Percentiles rank a stretch among this genome's conserved stretches.
phyloP scores from a whole-genome alignment of 2,329 filamentous ascomycete species.

The Colletotrichum euphorbiae region DNA sequence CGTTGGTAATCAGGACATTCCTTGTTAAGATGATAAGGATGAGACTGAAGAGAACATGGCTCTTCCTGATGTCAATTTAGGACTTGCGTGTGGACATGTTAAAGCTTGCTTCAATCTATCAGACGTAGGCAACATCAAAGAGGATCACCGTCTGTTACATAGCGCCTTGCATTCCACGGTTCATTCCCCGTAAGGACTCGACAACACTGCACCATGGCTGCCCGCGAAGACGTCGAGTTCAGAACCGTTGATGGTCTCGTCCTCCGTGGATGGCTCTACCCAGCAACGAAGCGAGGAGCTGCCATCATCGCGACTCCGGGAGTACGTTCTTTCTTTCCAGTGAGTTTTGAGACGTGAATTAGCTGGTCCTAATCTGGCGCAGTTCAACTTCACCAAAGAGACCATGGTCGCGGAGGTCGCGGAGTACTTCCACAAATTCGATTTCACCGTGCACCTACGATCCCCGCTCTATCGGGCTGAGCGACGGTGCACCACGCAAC shows the following conservation, averaged over 20 bases:
- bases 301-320: conserved; percentile 47
- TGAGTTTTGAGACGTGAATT: no score
- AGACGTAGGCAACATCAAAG: not conserved
- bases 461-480: conserved; percentile 50
- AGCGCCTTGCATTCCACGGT: no score
- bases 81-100: not conserved
- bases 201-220: not conserved
- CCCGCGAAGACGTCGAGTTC: conserved; percentile 50
- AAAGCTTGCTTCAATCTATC: not conserved
- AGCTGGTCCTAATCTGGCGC: not conserved
- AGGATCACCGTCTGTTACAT: not conserved
- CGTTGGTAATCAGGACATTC: not conserved
- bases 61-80: not conserved
- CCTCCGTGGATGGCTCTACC: conserved; percentile 52
- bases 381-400: conserved; percentile 45
- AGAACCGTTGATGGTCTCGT: conserved; percentile 54
- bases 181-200: not conserved
- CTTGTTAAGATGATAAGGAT: not conserved
- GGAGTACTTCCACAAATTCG: conserved; percentile 47
- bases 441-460: conserved; percentile 53
- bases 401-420: conserved; percentile 49
- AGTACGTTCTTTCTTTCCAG: conserved; percentile 35
- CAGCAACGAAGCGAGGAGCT: conserved; percentile 44
- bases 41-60: not conserved
- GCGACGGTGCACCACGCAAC: conserved; percentile 53